Base-by-base conservation (phyloP, 2,329 filamentous ascomycete species). In the Botrytis paeoniae region DNA sequence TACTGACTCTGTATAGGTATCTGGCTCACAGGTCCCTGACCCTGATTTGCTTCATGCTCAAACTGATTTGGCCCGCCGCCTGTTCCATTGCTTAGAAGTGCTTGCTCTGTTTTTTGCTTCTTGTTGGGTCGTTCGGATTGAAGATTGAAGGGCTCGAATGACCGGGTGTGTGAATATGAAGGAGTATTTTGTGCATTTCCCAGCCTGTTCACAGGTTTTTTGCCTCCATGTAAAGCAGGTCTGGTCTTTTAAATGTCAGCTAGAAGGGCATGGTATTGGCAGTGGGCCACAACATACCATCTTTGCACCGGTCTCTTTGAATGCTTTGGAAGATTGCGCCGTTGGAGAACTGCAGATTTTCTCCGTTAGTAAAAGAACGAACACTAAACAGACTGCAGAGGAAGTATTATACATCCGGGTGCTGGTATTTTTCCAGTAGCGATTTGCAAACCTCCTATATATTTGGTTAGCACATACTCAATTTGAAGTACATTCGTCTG, bases 161-260 rank as follows among this genome's bases (percentile, higher is more conserved):
- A 4, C n/a, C 48, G 48, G 22, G 9, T 25, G 29, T 35, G 48
- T 43, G n/a, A 14, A 29, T 54, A 4, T 60, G 54, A 14, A 37
- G 68, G 12, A 45, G 29, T 29, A 29, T n/a, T 61, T 35, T 61
- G 29, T 22, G 29, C 4, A 25, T 45, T 61, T 18, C 29, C 9
- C 54, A 70, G 43, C 20, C n/a, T 61, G n/a, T 70, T 70, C 41
- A 61, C 41, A 37, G 68, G 68, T 25, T 18, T 60, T 35, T 22
- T 35, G 32, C 54, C 54, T 61, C 66, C 66, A 8, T 10, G 3
- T 22, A 41, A 20, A 25, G 16, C 32, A 35, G 32, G 32, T 45
- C n/a, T 70, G 22, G 25, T 39, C 68, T 70, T 61, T 6, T 43
- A 4, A 70, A 3, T 62, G 54, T 70, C 54, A 70, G 41, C 39